Percentiles rank a stretch among this genome's conserved stretches.
phyloP scores from a whole-genome alignment of 1,139 yeast species.

The Pichia sp. region DNA sequence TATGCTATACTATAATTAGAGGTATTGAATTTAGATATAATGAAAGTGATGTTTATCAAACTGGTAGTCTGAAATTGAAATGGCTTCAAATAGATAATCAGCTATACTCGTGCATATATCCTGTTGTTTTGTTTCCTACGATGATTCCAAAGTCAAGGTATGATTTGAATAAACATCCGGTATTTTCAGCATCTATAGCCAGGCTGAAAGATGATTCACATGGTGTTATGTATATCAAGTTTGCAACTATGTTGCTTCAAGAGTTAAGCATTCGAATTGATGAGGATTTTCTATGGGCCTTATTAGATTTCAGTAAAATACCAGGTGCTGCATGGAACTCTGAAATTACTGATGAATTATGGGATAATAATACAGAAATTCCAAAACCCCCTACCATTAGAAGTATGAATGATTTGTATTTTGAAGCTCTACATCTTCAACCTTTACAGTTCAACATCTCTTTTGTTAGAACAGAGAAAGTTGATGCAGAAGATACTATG shows the following conservation, averaged over 20 bases:
- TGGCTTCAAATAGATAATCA: conserved; percentile 97
- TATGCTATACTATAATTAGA: conserved; percentile 71
- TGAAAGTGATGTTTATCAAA: conserved; percentile 80
- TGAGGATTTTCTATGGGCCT: conserved; percentile 82
- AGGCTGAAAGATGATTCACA: conserved; percentile 82
- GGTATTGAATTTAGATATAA: conserved; percentile 79
- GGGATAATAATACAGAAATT: conserved; percentile 54
- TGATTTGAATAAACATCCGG: conserved; percentile 86
- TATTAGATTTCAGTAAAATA: conserved; percentile 68
- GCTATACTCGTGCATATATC: conserved; percentile 79
- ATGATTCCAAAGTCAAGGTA: conserved; percentile 78
- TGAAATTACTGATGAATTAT: conserved; percentile 39
- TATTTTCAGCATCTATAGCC: conserved; percentile 78
- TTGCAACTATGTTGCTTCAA: conserved; percentile 82
- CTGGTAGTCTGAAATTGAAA: conserved; percentile 69
- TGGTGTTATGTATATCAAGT: conserved; percentile 84
- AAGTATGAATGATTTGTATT: conserved; percentile 65
- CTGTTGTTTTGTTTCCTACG: conserved; percentile 86
- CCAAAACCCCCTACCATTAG: conserved; percentile 66
- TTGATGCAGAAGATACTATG: conserved; percentile 51
- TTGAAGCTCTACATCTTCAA: conserved; percentile 87
- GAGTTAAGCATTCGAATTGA: conserved; percentile 90
- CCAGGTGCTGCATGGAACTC: conserved; percentile 68
- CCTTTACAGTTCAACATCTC: conserved; percentile 86
- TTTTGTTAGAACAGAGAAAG: conserved; percentile 82